A percentile compares a stretch with the other conserved stretches of the same genome.
Conservation (phyloP, 805 yeast genomes). For the Metschnikowia lunata region DNA sequence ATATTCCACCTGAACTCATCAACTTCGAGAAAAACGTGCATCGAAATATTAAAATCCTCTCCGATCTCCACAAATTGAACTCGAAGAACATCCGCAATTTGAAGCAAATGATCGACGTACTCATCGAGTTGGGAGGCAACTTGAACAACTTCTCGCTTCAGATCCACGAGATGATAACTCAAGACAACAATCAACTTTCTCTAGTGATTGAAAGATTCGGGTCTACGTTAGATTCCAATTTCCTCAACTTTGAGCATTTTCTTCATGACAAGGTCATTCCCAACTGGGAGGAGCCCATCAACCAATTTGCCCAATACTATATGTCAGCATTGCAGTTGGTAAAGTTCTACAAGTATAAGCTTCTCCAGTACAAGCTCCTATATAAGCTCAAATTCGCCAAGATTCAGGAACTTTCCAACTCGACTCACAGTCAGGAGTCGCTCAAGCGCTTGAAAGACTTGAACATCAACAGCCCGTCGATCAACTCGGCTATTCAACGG, state of each 20-base stretch:
- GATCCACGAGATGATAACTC: constrained; percentile 27
- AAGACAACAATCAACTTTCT: constrained; percentile 25
- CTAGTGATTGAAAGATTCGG: constrained; percentile 47
- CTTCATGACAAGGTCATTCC: constrained; percentile 33
- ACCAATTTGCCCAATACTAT: constrained; percentile 44
- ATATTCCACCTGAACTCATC: constrained; percentile 31
- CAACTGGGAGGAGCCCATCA: constrained; percentile 48
- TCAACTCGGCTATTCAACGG: constrained; percentile 31
- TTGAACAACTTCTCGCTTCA: constrained; percentile 51
- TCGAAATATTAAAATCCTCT: constrained; percentile 28
- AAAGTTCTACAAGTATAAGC: constrained; percentile 48
- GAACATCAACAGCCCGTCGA: constrained; percentile 35
- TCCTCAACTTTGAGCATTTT: constrained; percentile 46
- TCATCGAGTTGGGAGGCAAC: constrained; percentile 54
- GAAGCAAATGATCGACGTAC: constrained; percentile 32
- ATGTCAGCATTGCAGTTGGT: constrained; percentile 41
- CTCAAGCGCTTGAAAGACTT: constrained; percentile 30
- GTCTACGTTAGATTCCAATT: constrained; percentile 47
- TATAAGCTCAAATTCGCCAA: constrained; percentile 37
- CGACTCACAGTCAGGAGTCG: constrained; percentile 16
- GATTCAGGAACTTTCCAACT: constrained; percentile 32
- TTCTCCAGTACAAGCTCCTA: constrained; percentile 43
- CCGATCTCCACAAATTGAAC: constrained; percentile 34
- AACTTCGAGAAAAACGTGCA: constrained; percentile 33
- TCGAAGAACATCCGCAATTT: constrained; percentile 38